Evolutionary conservation across 2,329 filamentous ascomycete genomes (phyloP).

Genomic region (Didymella arachidicola): DNA sequence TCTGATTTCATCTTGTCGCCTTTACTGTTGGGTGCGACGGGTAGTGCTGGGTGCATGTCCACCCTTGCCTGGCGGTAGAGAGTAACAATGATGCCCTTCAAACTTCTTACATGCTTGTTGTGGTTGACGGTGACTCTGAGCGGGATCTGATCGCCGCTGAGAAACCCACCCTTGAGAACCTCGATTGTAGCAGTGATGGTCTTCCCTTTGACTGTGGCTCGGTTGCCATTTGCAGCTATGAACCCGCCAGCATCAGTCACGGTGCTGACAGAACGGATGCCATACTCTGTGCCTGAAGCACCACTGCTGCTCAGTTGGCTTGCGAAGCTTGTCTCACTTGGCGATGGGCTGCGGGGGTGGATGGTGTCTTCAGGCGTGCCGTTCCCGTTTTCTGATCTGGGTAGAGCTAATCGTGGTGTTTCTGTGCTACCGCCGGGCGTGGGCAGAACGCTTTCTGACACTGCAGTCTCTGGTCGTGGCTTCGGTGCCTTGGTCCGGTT

Average conservation of each 20-base stretch:
- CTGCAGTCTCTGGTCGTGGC: constrained; percentile 29
- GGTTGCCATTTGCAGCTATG: constrained; percentile 55
- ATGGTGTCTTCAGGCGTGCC: constrained; percentile 43
- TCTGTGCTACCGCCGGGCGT: constrained; percentile 30
- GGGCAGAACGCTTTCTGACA: constrained; percentile 23
- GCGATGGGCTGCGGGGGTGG: constrained; percentile 54
- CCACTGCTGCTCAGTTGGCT: constrained; percentile 66
- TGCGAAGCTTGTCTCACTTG: constrained; percentile 58
- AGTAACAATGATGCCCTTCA: constrained; percentile 92
- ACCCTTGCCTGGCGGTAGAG: constrained; percentile 90
- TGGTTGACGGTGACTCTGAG: constrained; percentile 85
- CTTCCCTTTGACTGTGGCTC: constrained; percentile 69
- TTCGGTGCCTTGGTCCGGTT: constrained; percentile 64
- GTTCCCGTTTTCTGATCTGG: constrained; percentile 35
- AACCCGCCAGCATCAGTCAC: constrained; percentile 59
- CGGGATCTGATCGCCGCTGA: constrained; percentile 83
- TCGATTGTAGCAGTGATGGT: constrained; percentile 86
- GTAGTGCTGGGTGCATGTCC: constrained; percentile 75
- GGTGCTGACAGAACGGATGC: constrained; percentile 50
- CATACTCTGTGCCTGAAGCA: constrained; percentile 54
- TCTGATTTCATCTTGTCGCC: constrained; percentile 76
- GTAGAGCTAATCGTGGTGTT: constrained; percentile 28
- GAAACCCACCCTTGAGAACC: constrained; percentile 79
- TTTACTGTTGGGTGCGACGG: constrained; percentile 68
- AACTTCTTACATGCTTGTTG: constrained; percentile 86